phyloP scores from a whole-genome alignment of 2,329 filamentous ascomycete genomes.

The Cordyceps tenuipes region DNA sequence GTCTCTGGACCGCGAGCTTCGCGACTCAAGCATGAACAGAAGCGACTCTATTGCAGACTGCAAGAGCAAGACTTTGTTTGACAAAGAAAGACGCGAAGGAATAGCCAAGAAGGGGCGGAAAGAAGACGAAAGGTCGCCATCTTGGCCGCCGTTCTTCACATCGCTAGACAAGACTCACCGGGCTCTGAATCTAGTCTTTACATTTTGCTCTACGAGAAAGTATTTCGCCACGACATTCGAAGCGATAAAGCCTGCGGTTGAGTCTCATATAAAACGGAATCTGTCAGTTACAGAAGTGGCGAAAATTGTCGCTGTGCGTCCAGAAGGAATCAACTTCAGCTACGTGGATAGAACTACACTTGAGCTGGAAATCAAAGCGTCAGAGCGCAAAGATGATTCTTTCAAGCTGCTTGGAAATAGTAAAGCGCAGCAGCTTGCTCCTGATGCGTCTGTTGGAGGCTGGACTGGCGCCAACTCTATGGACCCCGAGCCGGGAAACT shows the following conservation, averaged over 20 bases:
- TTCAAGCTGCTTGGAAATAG: constrained; percentile 43
- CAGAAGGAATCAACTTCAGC: constrained; percentile 69
- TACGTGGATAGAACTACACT: constrained; percentile 82
- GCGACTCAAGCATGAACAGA: not conserved
- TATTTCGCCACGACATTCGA: constrained; percentile 88
- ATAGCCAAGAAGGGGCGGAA: not conserved
- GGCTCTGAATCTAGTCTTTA: constrained; percentile 86
- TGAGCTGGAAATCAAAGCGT: constrained; percentile 67
- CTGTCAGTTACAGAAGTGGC: constrained; percentile 73
- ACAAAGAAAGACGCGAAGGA: not conserved
- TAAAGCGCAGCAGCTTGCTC: constrained; percentile 40
- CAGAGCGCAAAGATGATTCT: constrained; percentile 51
- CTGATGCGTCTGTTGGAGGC: constrained; percentile 50
- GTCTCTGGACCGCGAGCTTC: not conserved
- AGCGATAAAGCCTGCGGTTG: constrained; percentile 76
- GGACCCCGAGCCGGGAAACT: constrained; percentile 27
- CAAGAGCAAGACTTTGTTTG: not conserved
- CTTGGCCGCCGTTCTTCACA: constrained; percentile 71
- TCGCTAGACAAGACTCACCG: constrained; percentile 67
- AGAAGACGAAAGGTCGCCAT: constrained; percentile 21
- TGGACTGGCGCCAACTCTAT: constrained; percentile 41
- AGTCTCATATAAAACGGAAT: constrained; percentile 66
- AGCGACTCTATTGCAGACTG: constrained; percentile 6
- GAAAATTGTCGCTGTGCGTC: constrained; percentile 68
- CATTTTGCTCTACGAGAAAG: constrained; percentile 88